phyloP scores from a whole-genome alignment of 257 asterid genomes.

The Fraxinus cuspidata region DNA sequence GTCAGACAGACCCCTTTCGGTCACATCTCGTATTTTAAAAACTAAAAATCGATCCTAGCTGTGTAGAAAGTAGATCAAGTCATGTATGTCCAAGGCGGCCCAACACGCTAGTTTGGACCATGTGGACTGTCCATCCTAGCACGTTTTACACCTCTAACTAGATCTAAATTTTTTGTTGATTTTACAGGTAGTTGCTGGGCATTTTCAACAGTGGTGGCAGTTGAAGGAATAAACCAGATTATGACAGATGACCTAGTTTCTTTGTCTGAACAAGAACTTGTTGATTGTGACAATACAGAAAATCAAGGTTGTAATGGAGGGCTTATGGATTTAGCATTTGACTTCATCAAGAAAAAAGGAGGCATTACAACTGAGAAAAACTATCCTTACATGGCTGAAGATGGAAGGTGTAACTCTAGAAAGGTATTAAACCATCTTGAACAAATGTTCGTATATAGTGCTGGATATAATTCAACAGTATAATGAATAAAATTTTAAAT shows the following conservation, averaged over 20 bases:
- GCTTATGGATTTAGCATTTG: slow-evolving; percentile 78
- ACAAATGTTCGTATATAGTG: neutral
- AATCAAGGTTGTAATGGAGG: slow-evolving; percentile 93
- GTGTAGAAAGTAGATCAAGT: neutral
- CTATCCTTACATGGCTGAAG: slow-evolving; percentile 74
- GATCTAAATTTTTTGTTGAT: neutral
- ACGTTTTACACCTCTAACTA: neutral
- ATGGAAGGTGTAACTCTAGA: slow-evolving; percentile 51
- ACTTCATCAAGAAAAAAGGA: slow-evolving; percentile 60
- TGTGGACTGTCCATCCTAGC: neutral
- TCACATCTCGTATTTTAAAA: too few relatives aligned
- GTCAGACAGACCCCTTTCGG: neutral
- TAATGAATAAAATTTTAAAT: neutral
- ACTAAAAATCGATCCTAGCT: neutral
- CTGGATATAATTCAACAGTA: neutral
- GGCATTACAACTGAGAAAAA: slow-evolving; percentile 70
- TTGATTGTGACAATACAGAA: slow-evolving; percentile 68
- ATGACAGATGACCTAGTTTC: slow-evolving; percentile 62
- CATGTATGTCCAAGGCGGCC: neutral
- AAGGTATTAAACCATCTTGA: slow-evolving; percentile 45
- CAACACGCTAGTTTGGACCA: too few relatives aligned
- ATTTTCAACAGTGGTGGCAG: slow-evolving; percentile 80
- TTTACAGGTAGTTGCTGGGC: slow-evolving; percentile 93
- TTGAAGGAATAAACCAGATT: slow-evolving; percentile 85
- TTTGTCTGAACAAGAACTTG: slow-evolving; percentile 83